Evolutionary conservation across 306 rosid genomes (phyloP).

Genomic region (Lathyrus aphaca): DNA sequence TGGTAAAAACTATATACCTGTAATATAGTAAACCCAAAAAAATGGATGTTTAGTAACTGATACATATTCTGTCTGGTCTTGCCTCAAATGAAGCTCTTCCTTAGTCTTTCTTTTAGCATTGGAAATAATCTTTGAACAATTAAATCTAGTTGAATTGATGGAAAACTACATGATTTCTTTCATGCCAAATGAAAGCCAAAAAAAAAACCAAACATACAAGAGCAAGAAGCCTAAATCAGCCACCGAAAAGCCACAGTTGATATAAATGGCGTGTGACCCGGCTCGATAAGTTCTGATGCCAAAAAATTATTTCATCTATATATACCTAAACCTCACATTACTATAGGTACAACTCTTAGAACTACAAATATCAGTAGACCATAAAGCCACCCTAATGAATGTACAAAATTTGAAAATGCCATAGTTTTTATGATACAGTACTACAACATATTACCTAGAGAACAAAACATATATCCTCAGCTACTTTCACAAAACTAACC

Average conservation of each 20-base stretch:
- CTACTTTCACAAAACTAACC: not conserved
- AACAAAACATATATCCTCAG: conserved; percentile 31
- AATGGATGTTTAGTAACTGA: not conserved
- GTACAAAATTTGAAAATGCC: not conserved
- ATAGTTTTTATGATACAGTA: not conserved
- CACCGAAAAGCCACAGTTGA: not conserved
- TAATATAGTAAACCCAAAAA: not conserved
- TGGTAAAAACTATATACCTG: too few relatives aligned
- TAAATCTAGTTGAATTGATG: too few relatives aligned
- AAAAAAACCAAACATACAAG: too few relatives aligned
- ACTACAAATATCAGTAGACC: not conserved
- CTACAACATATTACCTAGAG: not conserved
- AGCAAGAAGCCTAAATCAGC: not conserved
- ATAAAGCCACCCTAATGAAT: too few relatives aligned
- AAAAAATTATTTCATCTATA: not conserved
- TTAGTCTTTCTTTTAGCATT: too few relatives aligned
- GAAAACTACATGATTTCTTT: too few relatives aligned
- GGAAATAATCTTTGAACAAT: too few relatives aligned
- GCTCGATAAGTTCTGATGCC: not conserved
- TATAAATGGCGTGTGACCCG: not conserved
- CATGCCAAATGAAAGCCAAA: too few relatives aligned
- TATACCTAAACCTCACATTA: not conserved
- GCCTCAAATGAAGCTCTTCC: too few relatives aligned
- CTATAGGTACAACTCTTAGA: not conserved
- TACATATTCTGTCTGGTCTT: too few relatives aligned